A percentile compares a stretch with the other conserved stretches of the same genome.
phyloP scores from a whole-genome alignment of 2,329 filamentous ascomycete genomes.

The Phoma sp. region DNA sequence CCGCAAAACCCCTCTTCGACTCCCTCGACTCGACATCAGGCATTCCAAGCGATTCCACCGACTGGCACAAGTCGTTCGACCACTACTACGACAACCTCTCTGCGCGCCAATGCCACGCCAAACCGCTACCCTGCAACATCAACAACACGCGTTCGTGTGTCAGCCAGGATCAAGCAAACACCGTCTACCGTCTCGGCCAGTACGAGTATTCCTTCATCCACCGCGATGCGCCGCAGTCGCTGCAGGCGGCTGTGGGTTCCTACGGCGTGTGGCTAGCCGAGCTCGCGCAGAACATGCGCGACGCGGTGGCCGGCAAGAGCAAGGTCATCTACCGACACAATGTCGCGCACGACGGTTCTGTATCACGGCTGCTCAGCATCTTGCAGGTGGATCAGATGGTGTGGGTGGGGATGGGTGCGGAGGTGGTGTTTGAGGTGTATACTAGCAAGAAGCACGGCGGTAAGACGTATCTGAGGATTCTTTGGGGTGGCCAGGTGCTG shows the following conservation, averaged over 20 bases:
- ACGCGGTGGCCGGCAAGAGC: conserved; percentile 32
- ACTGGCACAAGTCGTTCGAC: conserved; percentile 75
- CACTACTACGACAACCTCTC: conserved; percentile 88
- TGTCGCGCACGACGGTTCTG: conserved; percentile 78
- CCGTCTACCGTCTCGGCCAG: conserved; percentile 76
- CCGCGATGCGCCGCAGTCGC: conserved; percentile 67
- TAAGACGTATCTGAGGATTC: conserved; percentile 64
- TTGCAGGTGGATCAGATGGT: conserved; percentile 78
- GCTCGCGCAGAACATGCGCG: conserved; percentile 68
- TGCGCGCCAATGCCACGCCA: conserved; percentile 75
- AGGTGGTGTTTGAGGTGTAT: conserved; percentile 78
- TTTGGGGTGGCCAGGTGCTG: conserved; percentile 73
- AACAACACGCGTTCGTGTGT: conserved; percentile 64
- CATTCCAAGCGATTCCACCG: conserved; percentile 60
- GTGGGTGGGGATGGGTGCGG: conserved; percentile 83
- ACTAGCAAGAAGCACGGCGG: conserved; percentile 17
- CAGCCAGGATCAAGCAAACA: conserved; percentile 65
- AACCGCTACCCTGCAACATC: conserved; percentile 71
- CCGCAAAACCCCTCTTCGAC: conserved; percentile 61
- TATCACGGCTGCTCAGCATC: conserved; percentile 70
- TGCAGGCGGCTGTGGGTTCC: conserved; percentile 65
- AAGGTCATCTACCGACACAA: conserved; percentile 71
- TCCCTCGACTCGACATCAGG: conserved; percentile 72
- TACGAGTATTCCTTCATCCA: conserved; percentile 84
- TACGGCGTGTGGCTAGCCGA: conserved; percentile 79